These are phyloP conservation scores for Saccharomyces hybrid DNA, from an alignment of 1,139 yeast genomes.

Conservation along the genomic window DNA sequence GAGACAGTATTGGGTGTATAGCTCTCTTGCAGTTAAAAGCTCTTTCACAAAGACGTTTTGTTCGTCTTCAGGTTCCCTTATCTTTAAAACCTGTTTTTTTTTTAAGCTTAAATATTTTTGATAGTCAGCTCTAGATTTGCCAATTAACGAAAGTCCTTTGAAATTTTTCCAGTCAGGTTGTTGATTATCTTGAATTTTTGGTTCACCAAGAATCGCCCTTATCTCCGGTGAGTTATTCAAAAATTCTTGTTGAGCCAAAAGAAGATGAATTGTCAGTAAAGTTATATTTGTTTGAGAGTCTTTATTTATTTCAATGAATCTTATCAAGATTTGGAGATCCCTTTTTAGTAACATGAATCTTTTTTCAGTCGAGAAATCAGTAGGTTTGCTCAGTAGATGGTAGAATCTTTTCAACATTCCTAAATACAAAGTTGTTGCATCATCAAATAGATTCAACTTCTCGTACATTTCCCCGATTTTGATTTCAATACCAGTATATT, in stretches of 20 bases:
- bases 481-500: slow-evolving; percentile 79
- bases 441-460: slow-evolving; percentile 46
- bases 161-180: not conserved
- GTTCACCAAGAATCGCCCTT: slow-evolving; percentile 14
- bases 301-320: slow-evolving; percentile 49
- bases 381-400: slow-evolving; percentile 39
- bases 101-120: slow-evolving; percentile 19
- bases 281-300: slow-evolving; percentile 49
- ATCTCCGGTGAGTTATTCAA: slow-evolving; percentile 29
- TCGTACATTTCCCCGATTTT: slow-evolving; percentile 85
- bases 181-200: not conserved
- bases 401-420: slow-evolving; percentile 58
- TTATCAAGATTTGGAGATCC: slow-evolving; percentile 60
- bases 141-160: not conserved
- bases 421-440: slow-evolving; percentile 57
- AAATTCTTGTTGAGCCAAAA: slow-evolving; percentile 56
- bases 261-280: slow-evolving; percentile 52
- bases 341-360: slow-evolving; percentile 59
- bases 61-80: slow-evolving; percentile 22
- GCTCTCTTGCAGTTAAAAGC: slow-evolving; percentile 61
- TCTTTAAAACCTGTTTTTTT: slow-evolving; percentile 9
- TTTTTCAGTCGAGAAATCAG: slow-evolving; percentile 25
- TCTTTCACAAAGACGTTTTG: slow-evolving; percentile 70
- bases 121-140: slow-evolving; percentile 6
- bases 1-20: slow-evolving; percentile 56